Evolutionary conservation across 805 yeast genomes (phyloP).

Genomic region (Torulaspora delbrueckii): DNA sequence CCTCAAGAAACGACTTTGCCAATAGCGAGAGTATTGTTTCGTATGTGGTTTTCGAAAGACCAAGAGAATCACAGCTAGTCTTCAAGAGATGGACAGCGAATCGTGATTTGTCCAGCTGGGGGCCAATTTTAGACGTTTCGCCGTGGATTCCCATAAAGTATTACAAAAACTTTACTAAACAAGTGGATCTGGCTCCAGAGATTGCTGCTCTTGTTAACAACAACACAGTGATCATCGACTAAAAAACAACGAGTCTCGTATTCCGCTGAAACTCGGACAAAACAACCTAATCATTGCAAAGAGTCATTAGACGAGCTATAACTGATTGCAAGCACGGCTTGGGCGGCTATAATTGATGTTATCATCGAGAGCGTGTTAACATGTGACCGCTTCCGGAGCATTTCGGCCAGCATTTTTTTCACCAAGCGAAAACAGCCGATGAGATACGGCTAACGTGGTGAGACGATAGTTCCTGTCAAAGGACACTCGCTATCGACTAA

Average conservation of each 20-base stretch:
- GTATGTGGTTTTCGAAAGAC: constrained; percentile 15
- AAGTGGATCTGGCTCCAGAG: constrained; percentile 2
- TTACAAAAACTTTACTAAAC: constrained; percentile 4
- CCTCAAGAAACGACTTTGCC: constrained; percentile 18
- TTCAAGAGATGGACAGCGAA: constrained; percentile 9
- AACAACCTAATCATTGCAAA: too few relatives aligned
- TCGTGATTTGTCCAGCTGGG: neutral
- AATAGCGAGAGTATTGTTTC: constrained; percentile 14
- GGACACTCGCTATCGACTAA: neutral
- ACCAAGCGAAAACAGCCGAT: constrained; percentile 3
- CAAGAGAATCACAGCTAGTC: constrained; percentile 11
- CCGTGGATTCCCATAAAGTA: constrained; percentile 13
- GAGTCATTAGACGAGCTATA: too few relatives aligned
- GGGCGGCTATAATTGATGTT: neutral
- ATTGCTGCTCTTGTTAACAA: constrained; percentile 4
- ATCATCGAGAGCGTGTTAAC: neutral
- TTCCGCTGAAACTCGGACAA: neutral
- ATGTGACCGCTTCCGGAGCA: constrained; percentile 1
- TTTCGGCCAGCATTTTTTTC: constrained; percentile 4
- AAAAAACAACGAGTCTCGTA: neutral
- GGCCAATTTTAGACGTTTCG: constrained; percentile 6
- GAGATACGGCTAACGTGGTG: neutral
- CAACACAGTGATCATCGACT: constrained; percentile 6
- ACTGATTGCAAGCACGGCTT: neutral
- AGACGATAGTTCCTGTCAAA: neutral